These are phyloP conservation scores for Coemansia furcata DNA, from an alignment of 192 early-diverging fungal genomes.

Conservation along the genomic window DNA sequence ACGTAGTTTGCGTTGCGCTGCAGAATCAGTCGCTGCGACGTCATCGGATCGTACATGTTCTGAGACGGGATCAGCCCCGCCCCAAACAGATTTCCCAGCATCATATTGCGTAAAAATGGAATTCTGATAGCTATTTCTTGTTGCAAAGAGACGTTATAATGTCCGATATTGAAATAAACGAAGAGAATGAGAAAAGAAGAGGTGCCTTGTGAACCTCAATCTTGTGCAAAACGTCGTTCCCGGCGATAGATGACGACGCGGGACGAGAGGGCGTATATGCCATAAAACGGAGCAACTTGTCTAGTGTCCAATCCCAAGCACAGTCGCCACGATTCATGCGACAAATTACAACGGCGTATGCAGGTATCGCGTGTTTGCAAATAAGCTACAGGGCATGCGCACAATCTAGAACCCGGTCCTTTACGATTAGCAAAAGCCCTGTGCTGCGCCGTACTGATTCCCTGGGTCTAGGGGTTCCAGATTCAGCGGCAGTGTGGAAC, in stretches of 20 bases:
- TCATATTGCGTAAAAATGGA: constrained; percentile 16
- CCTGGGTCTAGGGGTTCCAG: not conserved
- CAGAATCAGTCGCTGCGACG: constrained; percentile 46
- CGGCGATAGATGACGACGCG: too few species aligned
- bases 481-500: not conserved
- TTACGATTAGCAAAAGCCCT: not conserved
- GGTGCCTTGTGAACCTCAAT: not conserved
- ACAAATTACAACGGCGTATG: not conserved
- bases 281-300: not conserved
- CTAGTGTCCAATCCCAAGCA: not conserved
- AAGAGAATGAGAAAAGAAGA: not conserved
- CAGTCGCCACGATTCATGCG: constrained; percentile 2
- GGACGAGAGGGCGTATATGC: not conserved
- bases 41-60: constrained; percentile 45
- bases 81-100: constrained; percentile 52
- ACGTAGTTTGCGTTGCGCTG: constrained; percentile 54
- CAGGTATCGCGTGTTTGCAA: not conserved
- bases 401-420: not conserved
- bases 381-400: not conserved
- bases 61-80: constrained; percentile 36
- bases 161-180: not conserved
- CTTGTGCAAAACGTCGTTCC: not conserved
- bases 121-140: not conserved
- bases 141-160: not conserved
- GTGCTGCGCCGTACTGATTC: not conserved